These are phyloP conservation scores for Massariosphaeria phaeospora DNA, from an alignment of 495 filamentous ascomycete species.

Conservation along the genomic window DNA sequence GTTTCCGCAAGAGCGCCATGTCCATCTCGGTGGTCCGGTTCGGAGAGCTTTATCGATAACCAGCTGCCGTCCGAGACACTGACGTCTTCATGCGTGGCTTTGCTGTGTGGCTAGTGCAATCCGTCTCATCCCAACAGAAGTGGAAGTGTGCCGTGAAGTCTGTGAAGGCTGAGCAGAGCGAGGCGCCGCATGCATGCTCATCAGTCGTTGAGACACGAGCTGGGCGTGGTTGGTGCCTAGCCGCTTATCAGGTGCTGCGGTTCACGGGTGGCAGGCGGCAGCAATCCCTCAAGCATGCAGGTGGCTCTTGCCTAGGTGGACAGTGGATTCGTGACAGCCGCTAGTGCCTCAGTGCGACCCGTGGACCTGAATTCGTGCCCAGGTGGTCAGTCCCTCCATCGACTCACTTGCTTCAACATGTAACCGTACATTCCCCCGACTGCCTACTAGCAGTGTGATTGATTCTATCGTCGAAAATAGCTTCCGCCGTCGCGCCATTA, in stretches of 20 bases:
- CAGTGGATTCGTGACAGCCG: conserved; percentile 17
- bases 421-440: conserved; percentile 21
- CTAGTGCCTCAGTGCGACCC: conserved; percentile 1
- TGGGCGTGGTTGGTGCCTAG: conserved; percentile 17
- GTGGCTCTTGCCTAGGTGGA: too few species aligned
- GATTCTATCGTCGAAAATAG: not conserved
- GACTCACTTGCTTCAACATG: conserved; percentile 31
- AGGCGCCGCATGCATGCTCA: not conserved
- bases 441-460: conserved; percentile 29
- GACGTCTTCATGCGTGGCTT: too few species aligned
- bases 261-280: conserved; percentile 7
- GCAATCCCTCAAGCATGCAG: too few species aligned
- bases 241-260: conserved; percentile 24
- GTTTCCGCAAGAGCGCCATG: too few species aligned
- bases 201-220: conserved; percentile 12
- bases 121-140: too few species aligned
- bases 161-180: too few species aligned
- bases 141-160: too few species aligned
- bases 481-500: not conserved
- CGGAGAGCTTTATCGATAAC: too few species aligned
- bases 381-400: conserved; percentile 31
- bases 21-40: too few species aligned
- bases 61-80: too few species aligned
- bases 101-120: too few species aligned
- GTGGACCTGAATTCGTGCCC: conserved; percentile 23